Percentiles rank a stretch among this genome's conserved stretches.
These are phyloP conservation scores for Panus rudis DNA, from an alignment of 768 basidiomycete species.

Conservation along the genomic window DNA sequence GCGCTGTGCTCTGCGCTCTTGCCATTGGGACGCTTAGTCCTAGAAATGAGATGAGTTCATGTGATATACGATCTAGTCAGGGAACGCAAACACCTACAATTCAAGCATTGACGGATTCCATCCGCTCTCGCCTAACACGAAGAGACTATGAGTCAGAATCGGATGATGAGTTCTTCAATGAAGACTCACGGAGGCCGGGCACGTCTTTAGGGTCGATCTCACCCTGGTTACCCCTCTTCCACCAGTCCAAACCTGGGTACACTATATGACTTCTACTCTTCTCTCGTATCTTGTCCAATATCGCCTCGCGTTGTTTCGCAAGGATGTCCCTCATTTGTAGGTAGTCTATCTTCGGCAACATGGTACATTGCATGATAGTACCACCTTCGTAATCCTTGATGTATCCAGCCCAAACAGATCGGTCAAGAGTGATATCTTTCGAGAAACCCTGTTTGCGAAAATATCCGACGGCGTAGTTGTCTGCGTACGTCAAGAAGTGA, in stretches of 20 bases:
- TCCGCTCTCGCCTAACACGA: constrained; percentile 71
- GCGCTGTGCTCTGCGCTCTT: constrained; percentile 53
- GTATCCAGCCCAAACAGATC: constrained; percentile 94
- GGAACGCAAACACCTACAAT: constrained; percentile 41
- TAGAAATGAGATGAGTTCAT: constrained; percentile 12
- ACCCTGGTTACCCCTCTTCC: constrained; percentile 45
- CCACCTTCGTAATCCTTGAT: constrained; percentile 99
- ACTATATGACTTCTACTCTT: constrained; percentile 83
- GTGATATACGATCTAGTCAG: background rate
- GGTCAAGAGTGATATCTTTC: constrained; percentile 90
- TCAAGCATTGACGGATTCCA: constrained; percentile 84
- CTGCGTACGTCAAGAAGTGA: constrained; percentile 96
- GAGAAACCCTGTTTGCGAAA: constrained; percentile 99
- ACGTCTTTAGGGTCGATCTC: constrained; percentile 69
- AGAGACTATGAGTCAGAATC: constrained; percentile 12
- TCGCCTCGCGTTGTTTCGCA: constrained; percentile 78
- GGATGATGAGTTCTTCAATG: background rate
- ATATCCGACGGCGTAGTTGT: constrained; percentile 98
- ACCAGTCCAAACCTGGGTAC: constrained; percentile 76
- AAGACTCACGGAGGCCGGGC: constrained; percentile 73
- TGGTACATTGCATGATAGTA: constrained; percentile 97
- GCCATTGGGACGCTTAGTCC: constrained; percentile 35
- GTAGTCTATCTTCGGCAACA: constrained; percentile 91
- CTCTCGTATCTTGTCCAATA: constrained; percentile 81
- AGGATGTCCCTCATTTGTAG: constrained; percentile 72